Evolutionary conservation across 2,329 filamentous ascomycete species (phyloP).

Genomic region (Chrysoporthe puriensis): DNA sequence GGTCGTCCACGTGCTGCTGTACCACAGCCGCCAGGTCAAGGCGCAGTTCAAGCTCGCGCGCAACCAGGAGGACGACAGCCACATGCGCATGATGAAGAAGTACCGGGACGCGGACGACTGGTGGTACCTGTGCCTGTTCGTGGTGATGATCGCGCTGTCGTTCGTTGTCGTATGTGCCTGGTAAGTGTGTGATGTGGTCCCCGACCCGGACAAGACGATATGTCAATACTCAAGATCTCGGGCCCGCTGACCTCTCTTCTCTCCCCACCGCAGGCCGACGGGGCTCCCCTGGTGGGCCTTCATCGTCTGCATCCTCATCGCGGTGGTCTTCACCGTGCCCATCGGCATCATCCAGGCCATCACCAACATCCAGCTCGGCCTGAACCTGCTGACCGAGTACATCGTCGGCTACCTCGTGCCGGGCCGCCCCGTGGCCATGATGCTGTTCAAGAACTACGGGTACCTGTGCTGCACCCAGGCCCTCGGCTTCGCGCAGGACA

Average conservation of each 20-base stretch:
- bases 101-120: constrained; percentile 62
- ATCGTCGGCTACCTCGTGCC: constrained; percentile 75
- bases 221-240: not conserved
- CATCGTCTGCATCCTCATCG: constrained; percentile 59
- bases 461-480: constrained; percentile 71
- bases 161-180: constrained; percentile 59
- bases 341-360: constrained; percentile 65
- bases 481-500: constrained; percentile 66
- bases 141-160: constrained; percentile 57
- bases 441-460: constrained; percentile 78
- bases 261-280: constrained; percentile 41
- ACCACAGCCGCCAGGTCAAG: constrained; percentile 60
- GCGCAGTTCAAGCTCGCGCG: constrained; percentile 58
- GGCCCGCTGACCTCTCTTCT: not conserved
- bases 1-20: constrained; percentile 58
- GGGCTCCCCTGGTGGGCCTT: constrained; percentile 63
- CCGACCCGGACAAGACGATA: no score
- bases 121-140: constrained; percentile 59
- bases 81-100: constrained; percentile 66
- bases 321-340: constrained; percentile 62
- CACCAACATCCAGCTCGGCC: constrained; percentile 65
- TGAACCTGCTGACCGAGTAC: constrained; percentile 75
- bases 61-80: constrained; percentile 60
- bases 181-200: constrained; percentile 30
- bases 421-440: constrained; percentile 71